These are phyloP conservation scores for Fusarium clavum DNA, from an alignment of 2,329 filamentous ascomycete species.

Conservation along the genomic window DNA sequence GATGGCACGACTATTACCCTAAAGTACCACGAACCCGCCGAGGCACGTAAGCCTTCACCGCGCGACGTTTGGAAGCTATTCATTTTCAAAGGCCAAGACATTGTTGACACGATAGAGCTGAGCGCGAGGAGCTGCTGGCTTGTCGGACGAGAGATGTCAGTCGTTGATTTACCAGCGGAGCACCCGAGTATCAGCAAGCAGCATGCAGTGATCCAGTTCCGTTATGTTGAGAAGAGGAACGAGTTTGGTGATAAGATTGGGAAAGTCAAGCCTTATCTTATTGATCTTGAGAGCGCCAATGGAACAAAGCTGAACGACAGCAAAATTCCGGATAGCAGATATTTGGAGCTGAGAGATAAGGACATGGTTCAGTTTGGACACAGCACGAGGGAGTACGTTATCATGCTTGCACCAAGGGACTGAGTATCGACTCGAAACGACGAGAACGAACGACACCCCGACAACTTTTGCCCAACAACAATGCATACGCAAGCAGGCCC, in stretches of 20 bases:
- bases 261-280: slow-evolving; percentile 85
- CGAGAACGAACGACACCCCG: not conserved
- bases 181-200: slow-evolving; percentile 96
- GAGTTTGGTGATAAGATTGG: slow-evolving; percentile 88
- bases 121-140: slow-evolving; percentile 87
- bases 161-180: slow-evolving; percentile 86
- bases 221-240: slow-evolving; percentile 83
- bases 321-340: slow-evolving; percentile 78
- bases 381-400: slow-evolving; percentile 92
- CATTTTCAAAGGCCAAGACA: slow-evolving; percentile 85
- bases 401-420: slow-evolving; percentile 77
- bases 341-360: slow-evolving; percentile 86
- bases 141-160: slow-evolving; percentile 80
- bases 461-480: not conserved
- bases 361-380: slow-evolving; percentile 90
- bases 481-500: not conserved
- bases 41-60: slow-evolving; percentile 86
- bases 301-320: slow-evolving; percentile 87
- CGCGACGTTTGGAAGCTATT: slow-evolving; percentile 89
- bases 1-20: slow-evolving; percentile 81
- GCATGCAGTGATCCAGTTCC: slow-evolving; percentile 94
- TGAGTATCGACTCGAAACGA: slow-evolving; percentile 38
- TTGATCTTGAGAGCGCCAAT: slow-evolving; percentile 94
- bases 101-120: slow-evolving; percentile 85
- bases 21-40: slow-evolving; percentile 95